Percentiles rank a stretch among this genome's conserved stretches.
Conservation (phyloP, 169 alveolate species). For the Plasmodium inui region DNA sequence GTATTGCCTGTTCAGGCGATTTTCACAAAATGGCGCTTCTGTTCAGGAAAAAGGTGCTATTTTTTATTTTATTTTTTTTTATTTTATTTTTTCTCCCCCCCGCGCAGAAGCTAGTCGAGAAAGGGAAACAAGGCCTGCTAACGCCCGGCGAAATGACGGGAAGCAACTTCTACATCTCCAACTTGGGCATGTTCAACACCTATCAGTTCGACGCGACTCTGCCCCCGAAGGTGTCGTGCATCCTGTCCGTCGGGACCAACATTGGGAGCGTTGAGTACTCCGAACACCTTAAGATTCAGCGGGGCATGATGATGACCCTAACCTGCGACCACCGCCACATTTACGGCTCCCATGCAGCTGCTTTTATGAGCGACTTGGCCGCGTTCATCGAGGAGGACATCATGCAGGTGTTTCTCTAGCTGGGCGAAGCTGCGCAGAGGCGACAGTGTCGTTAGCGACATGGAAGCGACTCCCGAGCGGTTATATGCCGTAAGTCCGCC, state of each 20-base stretch:
- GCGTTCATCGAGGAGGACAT: constrained; percentile 35
- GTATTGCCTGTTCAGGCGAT: not conserved
- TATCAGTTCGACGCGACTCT: constrained; percentile 88
- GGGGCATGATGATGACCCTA: constrained; percentile 88
- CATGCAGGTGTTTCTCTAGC: constrained; percentile 35
- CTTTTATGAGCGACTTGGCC: constrained; percentile 82
- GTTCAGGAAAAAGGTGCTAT: not conserved
- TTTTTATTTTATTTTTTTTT: constrained; percentile 8
- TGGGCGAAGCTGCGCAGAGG: not conserved
- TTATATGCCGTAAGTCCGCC: not conserved
- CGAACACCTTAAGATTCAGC: constrained; percentile 77
- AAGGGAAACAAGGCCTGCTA: constrained; percentile 87
- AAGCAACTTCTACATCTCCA: constrained; percentile 91
- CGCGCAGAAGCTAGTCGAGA: constrained; percentile 86
- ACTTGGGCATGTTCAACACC: constrained; percentile 92
- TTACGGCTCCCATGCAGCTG: constrained; percentile 94
- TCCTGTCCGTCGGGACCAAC: constrained; percentile 90
- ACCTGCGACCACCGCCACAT: constrained; percentile 93
- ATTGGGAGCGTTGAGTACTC: constrained; percentile 75
- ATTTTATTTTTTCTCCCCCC: not conserved
- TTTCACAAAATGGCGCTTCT: too few species aligned
- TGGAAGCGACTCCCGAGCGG: not conserved
- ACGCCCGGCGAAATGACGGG: constrained; percentile 86
- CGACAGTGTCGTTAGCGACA: too few species aligned
- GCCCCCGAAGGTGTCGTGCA: constrained; percentile 89